Evolutionary conservation across 1,284 basidiomycete species (phyloP), one percentile per base, ranked within the genome.

Genomic region (Ganoderma sinense): DNA sequence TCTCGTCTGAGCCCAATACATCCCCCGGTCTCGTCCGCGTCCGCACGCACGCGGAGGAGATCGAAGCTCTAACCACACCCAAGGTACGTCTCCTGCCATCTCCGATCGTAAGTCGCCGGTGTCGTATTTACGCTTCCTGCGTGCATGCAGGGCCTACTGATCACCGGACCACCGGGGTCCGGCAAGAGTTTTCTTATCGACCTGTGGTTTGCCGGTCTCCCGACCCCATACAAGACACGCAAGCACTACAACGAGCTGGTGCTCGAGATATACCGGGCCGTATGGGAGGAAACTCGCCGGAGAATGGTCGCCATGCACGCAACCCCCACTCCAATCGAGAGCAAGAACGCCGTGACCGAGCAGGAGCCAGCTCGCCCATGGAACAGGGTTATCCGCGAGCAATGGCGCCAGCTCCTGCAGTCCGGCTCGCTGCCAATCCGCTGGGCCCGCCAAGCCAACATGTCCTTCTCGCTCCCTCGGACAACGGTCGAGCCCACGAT

Each of bases 141-240:
- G 40, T n/a, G 53, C 26, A 40, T 29, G 53, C 36, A 92, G 92
- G 93, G 93, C 18, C 88, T 94, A 71, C 84, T 95, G 4, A 81
- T 95, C 13, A 90, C 92, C 69, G 93, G 93, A 6, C 91, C 93
- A 18, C 93, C 94, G 0, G 93, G 94, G 18, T 91, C 89, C 1
- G 94, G 93, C 53, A 95, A 95, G 78, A 89, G 87, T 55, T 86
- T 94, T 72, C 80, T 93, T 18, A 85, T 92, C 64, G 88, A 92
- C 74, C 82, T 93, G 33, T 92, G 92, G 84, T 90, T 87, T 77
- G 82, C 87, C 45, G 82, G 86, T 7, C 75, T 92, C 0, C 89
- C 89, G 0, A 88, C 88, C 0, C 83, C 82, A 1, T 85, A 86
- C 80, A 93, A 93, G 78, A 82, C 85, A 2, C 84, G 90, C 23